Evolutionary conservation across 208 protist genomes (phyloP), one percentile per base, ranked within the genome.

Genomic region (Histomonas meleagridis): DNA sequence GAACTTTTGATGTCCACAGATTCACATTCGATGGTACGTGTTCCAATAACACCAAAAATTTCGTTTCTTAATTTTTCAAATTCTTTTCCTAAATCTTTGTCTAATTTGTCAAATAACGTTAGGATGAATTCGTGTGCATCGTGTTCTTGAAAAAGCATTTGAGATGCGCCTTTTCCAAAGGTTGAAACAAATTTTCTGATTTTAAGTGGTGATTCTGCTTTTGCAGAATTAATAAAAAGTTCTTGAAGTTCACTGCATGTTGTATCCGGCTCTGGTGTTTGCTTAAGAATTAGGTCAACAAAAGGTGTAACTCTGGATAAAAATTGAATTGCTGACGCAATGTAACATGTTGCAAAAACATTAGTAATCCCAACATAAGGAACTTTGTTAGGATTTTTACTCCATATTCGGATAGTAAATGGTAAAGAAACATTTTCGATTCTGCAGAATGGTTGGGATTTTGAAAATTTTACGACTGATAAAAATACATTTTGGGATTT

Each of bases 51-150:
- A 1, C 76, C 46, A 46, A 43, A 86, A 40, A 46, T 26, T 32
- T 32, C 46, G n/a, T 86, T 48, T 55, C 76, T 0, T 14, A 21
- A 35, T 28, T 86, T 86, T 38, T 14, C 40, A 28, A 86, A 86
- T 48, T 86, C 76, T 55, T 86, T 43, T 5, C 76, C 76, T 18
- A 86, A 28, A 38, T 86, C 76, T 38, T 9, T 55, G 26, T 86
- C 76, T 1, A 86, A 4, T 55, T 55, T 51, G 55, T 86, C 76
- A 55, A 86, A 57, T 26, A 86, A 28, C 4, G 16, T 86, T 32
- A 46, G 51, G 16, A 86, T 86, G 26, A 86, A 86, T 48, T 86
- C 76, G 26, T 86, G 76, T 26, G 76, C 46, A 35, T 86, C 76
- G 51, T 86, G 76, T 35, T 86, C 76, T 7, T 38, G 51, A 1